A percentile compares a stretch with the other conserved stretches of the same genome.
Conservation (phyloP, 2,329 filamentous ascomycete genomes). For the Phyllosticta citribraziliensis region DNA sequence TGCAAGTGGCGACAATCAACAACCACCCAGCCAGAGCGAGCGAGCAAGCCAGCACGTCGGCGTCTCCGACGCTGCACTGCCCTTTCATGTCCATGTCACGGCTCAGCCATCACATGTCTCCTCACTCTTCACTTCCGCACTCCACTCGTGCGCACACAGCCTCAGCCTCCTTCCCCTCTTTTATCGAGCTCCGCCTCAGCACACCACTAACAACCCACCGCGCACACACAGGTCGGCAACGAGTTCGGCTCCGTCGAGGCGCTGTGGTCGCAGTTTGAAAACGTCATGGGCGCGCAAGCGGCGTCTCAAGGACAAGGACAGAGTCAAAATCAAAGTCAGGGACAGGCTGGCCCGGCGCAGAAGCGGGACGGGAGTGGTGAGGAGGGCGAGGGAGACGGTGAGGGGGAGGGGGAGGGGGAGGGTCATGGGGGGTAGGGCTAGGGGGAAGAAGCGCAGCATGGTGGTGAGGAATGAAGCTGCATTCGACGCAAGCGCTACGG, state of each 20-base stretch:
- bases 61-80: background rate
- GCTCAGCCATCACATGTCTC: background rate
- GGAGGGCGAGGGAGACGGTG: background rate
- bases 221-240: constrained; percentile 61
- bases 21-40: background rate
- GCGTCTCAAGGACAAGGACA: constrained; percentile 26
- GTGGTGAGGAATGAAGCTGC: no score
- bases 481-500: no score
- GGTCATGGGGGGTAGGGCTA: background rate
- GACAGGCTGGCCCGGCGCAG: constrained; percentile 13
- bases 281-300: constrained; percentile 65
- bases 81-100: no score
- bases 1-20: background rate
- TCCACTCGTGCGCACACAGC: no score
- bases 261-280: constrained; percentile 94
- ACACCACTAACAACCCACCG: background rate
- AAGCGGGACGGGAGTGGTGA: background rate
- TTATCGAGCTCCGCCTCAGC: background rate
- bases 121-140: background rate
- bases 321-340: constrained; percentile 14
- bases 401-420: background rate
- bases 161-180: background rate
- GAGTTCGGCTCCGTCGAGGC: constrained; percentile 97
- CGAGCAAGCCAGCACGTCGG: background rate
- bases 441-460: no score